Evolutionary conservation across 208 protist genomes (phyloP), one percentile per base, ranked within the genome.

Genomic region (Trypanosoma theileri): DNA sequence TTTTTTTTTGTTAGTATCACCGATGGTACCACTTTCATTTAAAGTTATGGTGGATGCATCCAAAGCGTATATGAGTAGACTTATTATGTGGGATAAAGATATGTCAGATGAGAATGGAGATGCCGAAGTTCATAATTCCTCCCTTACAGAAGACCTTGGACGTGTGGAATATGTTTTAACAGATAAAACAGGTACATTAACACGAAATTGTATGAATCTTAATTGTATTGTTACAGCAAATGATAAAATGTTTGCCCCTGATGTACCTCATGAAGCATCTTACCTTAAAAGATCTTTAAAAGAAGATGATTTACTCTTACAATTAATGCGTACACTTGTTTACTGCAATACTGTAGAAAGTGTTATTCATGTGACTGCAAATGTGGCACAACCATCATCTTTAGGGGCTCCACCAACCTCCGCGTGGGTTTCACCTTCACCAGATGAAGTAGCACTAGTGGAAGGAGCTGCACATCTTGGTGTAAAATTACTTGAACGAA

Each of bases 11-110:
- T 80, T 98, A 66, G 92, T 92, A 14, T 95, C 93, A 7, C 83
- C 94, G 6, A 98, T 98, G 84, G 97, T 98, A 59, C 96, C 97
- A 12, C 94, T 98, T 35, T 98, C 92, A 41, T 90, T 98, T 73
- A 98, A 98, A 64, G 93, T 98, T 13, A 97, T 92, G 66, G 58
- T 97, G 1, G 94, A 98, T 73, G 76, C 98, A 42, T 93, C 83
- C 11, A 98, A 98, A 78, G 90, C 88, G 16, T 84, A 91, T 61
- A 84, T 97, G 51, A 89, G 92, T 45, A 64, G 68, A 65, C 70
- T 86, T 28, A 98, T 98, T 22, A 77, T 73, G 31, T 96, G 93
- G 86, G 97, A 99, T 69, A 58, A 84, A 14, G 60, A 81, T 8
- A 89, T 98, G 57, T 59, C 88, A 19, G 68, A 88, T 62, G 69